These are phyloP conservation scores for Thozetella sp. DNA, from an alignment of 495 filamentous ascomycete genomes.

Conservation along the genomic window DNA sequence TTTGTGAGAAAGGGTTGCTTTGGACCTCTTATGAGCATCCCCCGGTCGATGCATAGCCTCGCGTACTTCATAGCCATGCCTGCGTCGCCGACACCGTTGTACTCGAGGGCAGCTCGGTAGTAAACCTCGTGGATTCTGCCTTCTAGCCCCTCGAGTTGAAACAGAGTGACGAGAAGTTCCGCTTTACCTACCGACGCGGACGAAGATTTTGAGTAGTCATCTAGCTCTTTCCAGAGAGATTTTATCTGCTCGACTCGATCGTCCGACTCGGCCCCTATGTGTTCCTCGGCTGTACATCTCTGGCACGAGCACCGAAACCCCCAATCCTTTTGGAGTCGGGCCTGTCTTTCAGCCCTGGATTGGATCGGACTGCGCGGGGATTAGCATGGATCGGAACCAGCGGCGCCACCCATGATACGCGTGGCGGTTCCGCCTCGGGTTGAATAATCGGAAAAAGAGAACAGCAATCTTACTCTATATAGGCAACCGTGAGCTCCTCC, in stretches of 20 bases:
- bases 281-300: slow-evolving; percentile 26
- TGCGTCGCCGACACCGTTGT: slow-evolving; percentile 29
- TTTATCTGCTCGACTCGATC: slow-evolving; percentile 21
- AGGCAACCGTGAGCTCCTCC: slow-evolving; percentile 29
- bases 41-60: slow-evolving; percentile 21
- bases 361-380: slow-evolving; percentile 25
- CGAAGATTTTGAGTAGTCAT: slow-evolving; percentile 25
- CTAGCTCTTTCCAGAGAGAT: slow-evolving; percentile 24
- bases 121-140: slow-evolving; percentile 33
- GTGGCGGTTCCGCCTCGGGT: background rate
- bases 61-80: slow-evolving; percentile 23
- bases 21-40: slow-evolving; percentile 21
- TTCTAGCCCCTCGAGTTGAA: slow-evolving; percentile 29
- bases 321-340: slow-evolving; percentile 26
- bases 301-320: slow-evolving; percentile 32
- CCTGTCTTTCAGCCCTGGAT: slow-evolving; percentile 17
- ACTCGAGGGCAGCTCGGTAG: slow-evolving; percentile 34
- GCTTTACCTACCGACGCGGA: slow-evolving; percentile 25
- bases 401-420: background rate
- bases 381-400: too few relatives aligned
- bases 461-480: slow-evolving; percentile 27
- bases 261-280: slow-evolving; percentile 28
- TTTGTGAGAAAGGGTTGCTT: slow-evolving; percentile 28
- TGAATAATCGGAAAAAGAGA: background rate
- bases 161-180: slow-evolving; percentile 29